Evolutionary conservation across 805 yeast genomes (phyloP), one percentile per base, ranked within the genome.

Genomic region (Zygoascus tannicola): DNA sequence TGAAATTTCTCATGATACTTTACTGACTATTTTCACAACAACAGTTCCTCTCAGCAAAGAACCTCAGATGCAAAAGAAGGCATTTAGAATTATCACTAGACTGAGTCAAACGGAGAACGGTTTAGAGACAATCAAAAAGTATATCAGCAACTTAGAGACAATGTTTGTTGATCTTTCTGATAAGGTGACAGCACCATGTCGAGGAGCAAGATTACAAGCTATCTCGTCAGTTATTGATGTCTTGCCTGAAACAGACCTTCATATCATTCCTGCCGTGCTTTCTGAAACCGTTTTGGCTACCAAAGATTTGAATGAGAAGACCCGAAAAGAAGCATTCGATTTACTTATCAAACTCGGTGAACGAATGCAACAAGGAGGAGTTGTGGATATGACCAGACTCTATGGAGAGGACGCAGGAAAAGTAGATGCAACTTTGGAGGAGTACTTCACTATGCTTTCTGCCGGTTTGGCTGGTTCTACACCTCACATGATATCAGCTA

Each of bases 401-500:
- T 73, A 81, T 58, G 55, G 47, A 7, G 64, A 69, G 4, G 73
- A 67, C 4, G 73, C 78, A 22, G 81, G 83, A n/a, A 75, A 75
- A 47, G 68, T 80, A 7, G 69, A 70, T 41, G 92, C 95, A 5
- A 71, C 78, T 16, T 70, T 88, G 44, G 74, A 79, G 38, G 96
- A 88, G 64, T 88, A 72, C 59, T 85, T 90, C 68, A 86, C 94
- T 23, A 85, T 92, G 81, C 81, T 90, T 23, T 77, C 90, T 63
- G 98, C 97, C 22, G 99, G 98, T 68, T 70, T 94, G 53, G 96
- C 92, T 32, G 96, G 96, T 45, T 80, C 83, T 51, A 75, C 92
- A 23, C 90, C 94, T 30, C 95, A 90, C 66, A 90, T 90, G 96
- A 84, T 92, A 26, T 85, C 95, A 56, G 97, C 97, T n/a, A 79